Evolutionary conservation across 2,329 filamentous ascomycete species (phyloP).

Genomic region (Pseudopyrenochaeta lycopersici): DNA sequence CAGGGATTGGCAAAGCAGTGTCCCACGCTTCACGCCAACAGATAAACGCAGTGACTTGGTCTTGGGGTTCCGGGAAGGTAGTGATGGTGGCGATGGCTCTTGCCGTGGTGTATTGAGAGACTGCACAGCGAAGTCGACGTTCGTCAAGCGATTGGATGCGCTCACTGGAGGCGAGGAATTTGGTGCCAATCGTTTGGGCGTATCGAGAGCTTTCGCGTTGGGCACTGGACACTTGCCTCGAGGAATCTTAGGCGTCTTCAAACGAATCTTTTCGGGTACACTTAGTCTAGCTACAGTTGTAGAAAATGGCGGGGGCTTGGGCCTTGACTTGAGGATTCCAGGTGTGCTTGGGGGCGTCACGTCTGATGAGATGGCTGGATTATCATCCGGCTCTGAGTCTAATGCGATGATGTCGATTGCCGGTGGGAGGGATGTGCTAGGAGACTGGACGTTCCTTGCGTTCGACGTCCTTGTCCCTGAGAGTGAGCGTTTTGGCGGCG

Average conservation of each 20-base stretch:
- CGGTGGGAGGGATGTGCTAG: slow-evolving; percentile 25
- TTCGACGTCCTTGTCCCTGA: slow-evolving; percentile 35
- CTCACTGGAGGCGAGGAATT: slow-evolving; percentile 50
- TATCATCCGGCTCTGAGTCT: slow-evolving; percentile 43
- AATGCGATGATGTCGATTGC: slow-evolving; percentile 46
- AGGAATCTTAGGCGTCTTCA: slow-evolving; percentile 32
- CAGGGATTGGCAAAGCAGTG: slow-evolving; percentile 54
- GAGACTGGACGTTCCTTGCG: slow-evolving; percentile 25
- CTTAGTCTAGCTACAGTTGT: slow-evolving; percentile 8
- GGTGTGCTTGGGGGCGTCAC: slow-evolving; percentile 36
- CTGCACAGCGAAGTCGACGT: slow-evolving; percentile 41
- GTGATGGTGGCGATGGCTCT: slow-evolving; percentile 15
- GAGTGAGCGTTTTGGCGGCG: slow-evolving; percentile 24
- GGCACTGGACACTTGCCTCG: slow-evolving; percentile 37
- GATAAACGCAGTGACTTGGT: slow-evolving; percentile 51
- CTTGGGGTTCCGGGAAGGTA: slow-evolving; percentile 32
- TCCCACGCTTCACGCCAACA: slow-evolving; percentile 51
- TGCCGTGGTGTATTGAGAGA: slow-evolving; percentile 9
- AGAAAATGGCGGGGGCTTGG: background rate
- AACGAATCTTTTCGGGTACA: slow-evolving; percentile 4
- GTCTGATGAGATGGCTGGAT: slow-evolving; percentile 27
- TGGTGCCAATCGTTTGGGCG: slow-evolving; percentile 33
- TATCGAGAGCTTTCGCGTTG: slow-evolving; percentile 28
- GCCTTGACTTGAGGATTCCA: background rate
- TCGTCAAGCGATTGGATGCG: slow-evolving; percentile 46